Conservation (phyloP, 257 asterid genomes). For the Solanum chilense region DNA sequence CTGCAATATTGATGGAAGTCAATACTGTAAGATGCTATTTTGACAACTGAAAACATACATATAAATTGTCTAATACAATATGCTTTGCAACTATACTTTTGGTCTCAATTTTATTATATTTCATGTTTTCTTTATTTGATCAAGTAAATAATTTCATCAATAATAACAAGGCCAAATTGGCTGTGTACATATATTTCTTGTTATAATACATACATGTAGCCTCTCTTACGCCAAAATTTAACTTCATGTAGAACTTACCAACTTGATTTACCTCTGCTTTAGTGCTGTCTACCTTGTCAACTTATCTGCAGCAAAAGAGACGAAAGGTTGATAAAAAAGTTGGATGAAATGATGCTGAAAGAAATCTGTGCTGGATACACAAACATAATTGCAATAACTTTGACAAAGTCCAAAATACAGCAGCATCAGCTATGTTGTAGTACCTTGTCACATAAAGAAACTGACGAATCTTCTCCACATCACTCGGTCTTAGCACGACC, state of each 20-base stretch:
- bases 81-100: background rate
- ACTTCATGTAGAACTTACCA: background rate
- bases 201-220: background rate
- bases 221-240: background rate
- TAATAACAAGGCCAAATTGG: background rate
- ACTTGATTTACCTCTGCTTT: background rate
- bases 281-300: background rate
- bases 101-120: background rate
- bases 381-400: background rate
- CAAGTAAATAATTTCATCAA: background rate
- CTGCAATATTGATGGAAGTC: background rate
- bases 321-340: background rate
- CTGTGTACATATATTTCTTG: background rate
- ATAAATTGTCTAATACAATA: background rate
- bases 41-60: background rate
- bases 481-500: background rate
- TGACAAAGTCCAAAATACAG: background rate
- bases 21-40: background rate
- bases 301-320: conserved; percentile 7
- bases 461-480: background rate
- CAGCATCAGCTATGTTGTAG: background rate
- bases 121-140: background rate
- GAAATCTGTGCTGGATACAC: background rate
- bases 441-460: background rate
- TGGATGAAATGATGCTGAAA: background rate